Conservation (phyloP, 129 eudicot genomes). For the Helichrysum umbraculigerum region DNA sequence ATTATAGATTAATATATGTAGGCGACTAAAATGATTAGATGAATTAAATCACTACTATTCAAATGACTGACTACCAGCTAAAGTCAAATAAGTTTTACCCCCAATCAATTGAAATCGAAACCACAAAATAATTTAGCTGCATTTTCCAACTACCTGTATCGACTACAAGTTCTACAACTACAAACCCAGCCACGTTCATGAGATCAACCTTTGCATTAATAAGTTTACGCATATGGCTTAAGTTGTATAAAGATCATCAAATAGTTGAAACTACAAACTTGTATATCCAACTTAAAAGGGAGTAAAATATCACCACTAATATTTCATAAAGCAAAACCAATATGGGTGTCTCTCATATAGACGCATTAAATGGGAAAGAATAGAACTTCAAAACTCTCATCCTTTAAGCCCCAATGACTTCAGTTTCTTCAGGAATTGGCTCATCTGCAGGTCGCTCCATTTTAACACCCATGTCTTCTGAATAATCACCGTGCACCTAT, state of each 20-base stretch:
- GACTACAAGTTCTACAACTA: background rate
- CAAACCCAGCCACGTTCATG: background rate
- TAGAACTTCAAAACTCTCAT: background rate
- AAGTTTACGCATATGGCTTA: background rate
- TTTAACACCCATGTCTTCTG: background rate
- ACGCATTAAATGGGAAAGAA: background rate
- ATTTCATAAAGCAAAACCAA: background rate
- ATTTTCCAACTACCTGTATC: no score
- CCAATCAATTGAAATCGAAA: no score
- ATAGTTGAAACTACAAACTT: background rate
- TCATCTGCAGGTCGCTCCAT: background rate
- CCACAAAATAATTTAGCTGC: no score
- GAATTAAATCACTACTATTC: no score
- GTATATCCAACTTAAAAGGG: background rate
- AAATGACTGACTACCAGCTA: background rate
- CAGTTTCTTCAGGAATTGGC: constrained; percentile 1
- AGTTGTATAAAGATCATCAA: background rate
- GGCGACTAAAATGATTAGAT: no score
- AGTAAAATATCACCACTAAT: background rate
- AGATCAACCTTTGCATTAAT: background rate
- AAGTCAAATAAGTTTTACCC: background rate
- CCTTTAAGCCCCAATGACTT: background rate
- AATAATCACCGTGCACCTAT: constrained; percentile 3
- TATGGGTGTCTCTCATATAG: background rate
- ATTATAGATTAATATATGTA: no score